Evolutionary conservation across 305 asterid species (phyloP).

Genomic region (Vinca major): DNA sequence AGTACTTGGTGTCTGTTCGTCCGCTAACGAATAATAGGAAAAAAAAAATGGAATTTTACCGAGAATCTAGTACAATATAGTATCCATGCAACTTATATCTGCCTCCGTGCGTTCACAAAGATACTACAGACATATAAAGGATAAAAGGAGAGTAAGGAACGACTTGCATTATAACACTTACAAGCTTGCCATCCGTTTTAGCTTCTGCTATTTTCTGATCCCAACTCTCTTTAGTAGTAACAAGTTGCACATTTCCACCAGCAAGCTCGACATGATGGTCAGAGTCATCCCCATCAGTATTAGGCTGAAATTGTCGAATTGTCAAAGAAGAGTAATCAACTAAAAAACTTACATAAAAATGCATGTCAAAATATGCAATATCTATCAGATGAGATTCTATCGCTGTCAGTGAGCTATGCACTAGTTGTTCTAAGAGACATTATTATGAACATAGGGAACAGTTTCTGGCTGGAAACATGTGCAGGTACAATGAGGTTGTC

Average conservation of each 20-base stretch:
- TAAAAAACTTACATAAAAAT: background rate
- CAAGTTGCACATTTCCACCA: conserved; percentile 88
- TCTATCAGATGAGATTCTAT: background rate
- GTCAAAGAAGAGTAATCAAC: conserved; percentile 1
- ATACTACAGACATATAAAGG: background rate
- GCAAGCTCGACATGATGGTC: conserved; percentile 51
- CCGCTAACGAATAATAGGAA: background rate
- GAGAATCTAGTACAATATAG: too few species aligned
- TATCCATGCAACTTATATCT: background rate
- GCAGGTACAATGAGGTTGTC: background rate
- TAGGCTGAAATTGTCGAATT: conserved; percentile 25
- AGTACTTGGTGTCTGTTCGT: background rate
- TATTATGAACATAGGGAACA: background rate
- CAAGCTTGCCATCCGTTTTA: conserved; percentile 54
- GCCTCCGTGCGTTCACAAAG: background rate
- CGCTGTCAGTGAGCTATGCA: background rate
- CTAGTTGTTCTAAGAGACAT: background rate
- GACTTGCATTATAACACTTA: conserved; percentile 27
- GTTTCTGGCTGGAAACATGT: background rate
- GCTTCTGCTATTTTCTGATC: conserved; percentile 79
- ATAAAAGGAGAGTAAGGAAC: conserved; percentile 3
- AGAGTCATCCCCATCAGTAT: conserved; percentile 42
- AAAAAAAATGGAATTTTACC: background rate
- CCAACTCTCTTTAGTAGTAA: conserved; percentile 79
- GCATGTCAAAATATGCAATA: background rate